Base-by-base conservation (phyloP, 2,329 filamentous ascomycete genomes). In the Claviceps citrina region DNA sequence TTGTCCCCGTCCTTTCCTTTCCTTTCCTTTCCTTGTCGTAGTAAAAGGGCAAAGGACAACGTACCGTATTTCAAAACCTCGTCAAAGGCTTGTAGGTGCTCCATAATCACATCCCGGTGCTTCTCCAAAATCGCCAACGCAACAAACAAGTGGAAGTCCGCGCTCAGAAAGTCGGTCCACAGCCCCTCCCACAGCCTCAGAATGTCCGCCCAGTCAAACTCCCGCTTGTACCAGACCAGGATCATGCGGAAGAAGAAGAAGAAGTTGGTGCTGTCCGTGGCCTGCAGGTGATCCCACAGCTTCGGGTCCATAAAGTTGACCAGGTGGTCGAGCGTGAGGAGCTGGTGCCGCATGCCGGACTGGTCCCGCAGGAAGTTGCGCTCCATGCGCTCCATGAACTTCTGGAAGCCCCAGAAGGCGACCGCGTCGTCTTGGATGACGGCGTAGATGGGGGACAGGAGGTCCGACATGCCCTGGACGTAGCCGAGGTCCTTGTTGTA, bases 171-270 rank as follows among this genome's bases (percentile, higher is more conserved):
- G 57, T 98, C 91, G 2, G 91, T 96, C 91, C 93, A 98, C 2
- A 96, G 64, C 0, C 74, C 70, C 60, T 98, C 91, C 91, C 91
- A 98, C 4, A 98, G 65, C 15, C 83, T 74, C 26, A 96, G 65
- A 9, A 94, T 76, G 53, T 96, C 86, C 36, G 71, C 59, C 84
- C 89, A 98, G 49, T 77, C 73, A 52, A 98, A 98, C 60, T 98
- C 91, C 36, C 91, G 81, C 67, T 98, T 98, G 61, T 91, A 98
- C 91, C 91, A 98, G 8, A 98, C 91, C 1, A 98, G 70, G 26
- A 98, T 70, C 91, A 96, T 96, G 44, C 91, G 83, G 74, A 96
- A 98, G 68, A 98, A 96, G 67, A 98, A 98, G 63, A 98, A 98
- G 62, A 98, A 98, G 59, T 98, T 98, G 19, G 91, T 98, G 53